Conservation (phyloP, 805 yeast genomes). For the Tetrapisispora phaffii region DNA sequence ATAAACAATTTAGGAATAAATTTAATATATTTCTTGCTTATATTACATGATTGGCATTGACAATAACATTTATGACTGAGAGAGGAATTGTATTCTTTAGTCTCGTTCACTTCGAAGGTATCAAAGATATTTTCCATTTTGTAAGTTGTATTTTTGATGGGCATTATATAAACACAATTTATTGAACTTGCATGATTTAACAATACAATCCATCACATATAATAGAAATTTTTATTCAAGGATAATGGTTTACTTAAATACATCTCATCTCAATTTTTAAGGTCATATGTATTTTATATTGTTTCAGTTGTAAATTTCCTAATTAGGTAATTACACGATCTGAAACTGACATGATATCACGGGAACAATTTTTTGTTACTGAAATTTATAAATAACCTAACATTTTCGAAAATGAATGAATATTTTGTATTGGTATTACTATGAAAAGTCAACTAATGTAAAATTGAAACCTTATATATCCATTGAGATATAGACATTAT, state of each 20-base stretch:
- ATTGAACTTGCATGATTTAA: no score
- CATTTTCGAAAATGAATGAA: no score
- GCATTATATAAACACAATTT: neutral
- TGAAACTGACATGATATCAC: slow-evolving; percentile 1
- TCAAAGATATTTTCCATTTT: neutral
- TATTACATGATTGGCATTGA: slow-evolving; percentile 18
- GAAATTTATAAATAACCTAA: no score
- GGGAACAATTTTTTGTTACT: no score
- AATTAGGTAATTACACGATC: slow-evolving; percentile 8
- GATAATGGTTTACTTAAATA: neutral
- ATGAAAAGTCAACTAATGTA: no score
- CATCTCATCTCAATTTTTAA: neutral
- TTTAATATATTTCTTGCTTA: slow-evolving; percentile 1
- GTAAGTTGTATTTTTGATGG: neutral
- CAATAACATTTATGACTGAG: slow-evolving; percentile 9
- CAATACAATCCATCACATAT: no score
- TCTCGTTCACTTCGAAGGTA: neutral
- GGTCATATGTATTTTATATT: neutral
- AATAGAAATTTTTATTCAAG: no score
- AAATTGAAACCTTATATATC: no score
- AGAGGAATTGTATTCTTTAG: neutral
- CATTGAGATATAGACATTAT: no score
- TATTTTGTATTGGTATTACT: no score
- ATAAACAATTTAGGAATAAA: slow-evolving; percentile 11
- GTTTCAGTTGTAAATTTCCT: slow-evolving; percentile 5